These are phyloP conservation scores for Acacia crassicarpa DNA, from an alignment of 306 rosid genomes.

Conservation along the genomic window DNA sequence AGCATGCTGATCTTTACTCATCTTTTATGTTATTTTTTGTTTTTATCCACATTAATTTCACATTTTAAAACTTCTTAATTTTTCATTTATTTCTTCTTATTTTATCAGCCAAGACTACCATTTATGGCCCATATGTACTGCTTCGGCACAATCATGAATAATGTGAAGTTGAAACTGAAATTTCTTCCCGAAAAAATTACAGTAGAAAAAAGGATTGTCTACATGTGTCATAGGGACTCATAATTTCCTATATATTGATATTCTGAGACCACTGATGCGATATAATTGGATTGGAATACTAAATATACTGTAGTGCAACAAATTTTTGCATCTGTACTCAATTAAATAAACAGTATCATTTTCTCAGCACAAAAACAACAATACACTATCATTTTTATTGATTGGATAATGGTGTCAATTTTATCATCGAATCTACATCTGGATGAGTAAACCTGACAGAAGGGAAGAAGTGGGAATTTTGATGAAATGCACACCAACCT, in stretches of 20 bases:
- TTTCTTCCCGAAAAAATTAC: neutral
- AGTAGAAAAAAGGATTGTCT: neutral
- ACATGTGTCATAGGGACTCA: neutral
- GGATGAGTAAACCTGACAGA: neutral
- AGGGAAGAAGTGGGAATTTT: neutral
- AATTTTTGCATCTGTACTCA: neutral
- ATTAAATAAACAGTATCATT: neutral
- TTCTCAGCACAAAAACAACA: neutral
- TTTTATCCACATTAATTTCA: neutral
- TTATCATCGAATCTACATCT: neutral
- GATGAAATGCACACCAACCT: conserved; percentile 47
- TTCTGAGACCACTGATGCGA: neutral
- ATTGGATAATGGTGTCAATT: neutral
- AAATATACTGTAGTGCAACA: neutral
- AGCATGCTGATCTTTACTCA: neutral
- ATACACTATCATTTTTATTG: neutral
- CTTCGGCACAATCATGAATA: neutral
- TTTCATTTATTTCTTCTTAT: neutral
- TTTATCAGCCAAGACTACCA: neutral
- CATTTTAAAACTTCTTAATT: neutral
- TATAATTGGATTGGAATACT: neutral
- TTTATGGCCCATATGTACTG: neutral
- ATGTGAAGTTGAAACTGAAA: neutral
- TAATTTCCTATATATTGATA: neutral
- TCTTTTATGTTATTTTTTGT: neutral